Percentiles rank a stretch among this genome's conserved stretches.
Evolutionary conservation across 768 basidiomycete species (phyloP).

Genomic region (Collybia mongolica): DNA sequence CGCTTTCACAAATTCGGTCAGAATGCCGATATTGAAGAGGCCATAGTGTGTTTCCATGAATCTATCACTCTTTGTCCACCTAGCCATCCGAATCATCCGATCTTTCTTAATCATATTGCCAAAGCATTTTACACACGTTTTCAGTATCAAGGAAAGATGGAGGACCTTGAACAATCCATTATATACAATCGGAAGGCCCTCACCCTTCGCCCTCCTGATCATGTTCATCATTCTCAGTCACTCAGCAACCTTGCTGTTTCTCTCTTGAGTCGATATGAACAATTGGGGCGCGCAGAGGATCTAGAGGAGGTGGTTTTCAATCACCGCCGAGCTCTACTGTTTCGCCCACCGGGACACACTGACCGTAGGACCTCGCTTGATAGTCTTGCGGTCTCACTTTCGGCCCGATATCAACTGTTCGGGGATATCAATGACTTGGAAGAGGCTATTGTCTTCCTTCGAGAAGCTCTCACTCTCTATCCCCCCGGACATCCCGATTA

Average conservation of each 20-base stretch:
- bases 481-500: neutral
- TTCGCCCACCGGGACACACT: constrained; percentile 8
- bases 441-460: neutral
- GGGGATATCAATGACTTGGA: neutral
- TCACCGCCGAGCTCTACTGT: neutral
- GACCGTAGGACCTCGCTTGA: neutral
- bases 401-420: neutral
- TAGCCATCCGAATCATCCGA: neutral
- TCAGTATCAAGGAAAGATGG: neutral
- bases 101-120: constrained; percentile 3
- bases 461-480: neutral
- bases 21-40: constrained; percentile 1
- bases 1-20: neutral
- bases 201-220: constrained; percentile 3
- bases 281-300: neutral
- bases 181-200: constrained; percentile 2
- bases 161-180: constrained; percentile 5
- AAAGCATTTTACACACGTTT: constrained; percentile 22
- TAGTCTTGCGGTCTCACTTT: neutral
- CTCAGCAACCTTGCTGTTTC: constrained; percentile 9
- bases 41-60: neutral
- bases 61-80: neutral
- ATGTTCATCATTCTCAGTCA: constrained; percentile 10
- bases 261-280: constrained; percentile 6
- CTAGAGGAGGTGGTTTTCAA: neutral